These are phyloP conservation scores for Gonium pectorale DNA, from an alignment of 139 green algal species.

Conservation along the genomic window DNA sequence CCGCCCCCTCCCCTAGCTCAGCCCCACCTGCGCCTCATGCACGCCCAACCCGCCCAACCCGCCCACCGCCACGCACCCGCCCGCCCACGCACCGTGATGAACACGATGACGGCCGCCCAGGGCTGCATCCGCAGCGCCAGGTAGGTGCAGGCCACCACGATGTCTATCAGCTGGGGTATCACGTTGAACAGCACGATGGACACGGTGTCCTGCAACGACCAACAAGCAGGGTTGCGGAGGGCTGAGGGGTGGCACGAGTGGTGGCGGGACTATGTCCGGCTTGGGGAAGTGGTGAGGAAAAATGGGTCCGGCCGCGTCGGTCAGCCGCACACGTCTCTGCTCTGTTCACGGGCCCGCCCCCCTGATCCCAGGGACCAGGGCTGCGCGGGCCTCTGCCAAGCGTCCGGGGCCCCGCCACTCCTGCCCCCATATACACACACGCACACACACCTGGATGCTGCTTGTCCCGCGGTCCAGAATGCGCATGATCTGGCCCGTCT, in stretches of 20 bases:
- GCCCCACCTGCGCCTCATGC: neutral
- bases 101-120: constrained; percentile 84
- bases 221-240: too few species aligned
- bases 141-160: constrained; percentile 75
- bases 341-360: too few species aligned
- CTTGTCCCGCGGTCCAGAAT: constrained; percentile 87
- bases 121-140: constrained; percentile 64
- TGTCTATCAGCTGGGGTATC: constrained; percentile 75
- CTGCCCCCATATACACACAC: neutral
- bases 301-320: too few species aligned
- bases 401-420: too few species aligned
- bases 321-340: too few species aligned
- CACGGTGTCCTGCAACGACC: constrained; percentile 76
- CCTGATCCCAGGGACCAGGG: too few species aligned
- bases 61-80: neutral
- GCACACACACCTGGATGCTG: constrained; percentile 73
- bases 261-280: too few species aligned
- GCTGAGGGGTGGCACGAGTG: too few species aligned
- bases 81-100: constrained; percentile 63
- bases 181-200: constrained; percentile 86
- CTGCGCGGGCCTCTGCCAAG: too few species aligned
- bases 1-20: neutral
- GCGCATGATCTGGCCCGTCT: constrained; percentile 85
- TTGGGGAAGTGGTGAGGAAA: too few species aligned
- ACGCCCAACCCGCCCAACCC: neutral